Evolutionary conservation across 169 alveolate genomes (phyloP), one percentile per base, ranked within the genome.

Genomic region (Neospora caninum): DNA sequence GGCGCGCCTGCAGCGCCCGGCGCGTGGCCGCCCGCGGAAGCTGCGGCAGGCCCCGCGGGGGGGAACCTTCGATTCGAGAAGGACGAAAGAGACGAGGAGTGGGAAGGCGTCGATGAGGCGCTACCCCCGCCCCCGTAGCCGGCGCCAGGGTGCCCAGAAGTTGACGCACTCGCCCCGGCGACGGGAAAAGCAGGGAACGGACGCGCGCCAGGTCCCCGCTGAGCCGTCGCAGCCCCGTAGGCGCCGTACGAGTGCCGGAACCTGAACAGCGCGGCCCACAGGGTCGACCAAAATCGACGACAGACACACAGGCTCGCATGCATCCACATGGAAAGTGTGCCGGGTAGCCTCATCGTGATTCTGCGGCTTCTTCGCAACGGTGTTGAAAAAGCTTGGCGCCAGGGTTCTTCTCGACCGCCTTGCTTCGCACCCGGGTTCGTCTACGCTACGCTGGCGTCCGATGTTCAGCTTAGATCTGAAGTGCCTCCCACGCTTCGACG

Each of bases 161-260:
- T 7, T 13, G 38, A 38, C 86, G 45, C 86, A 18, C 49, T n/a
- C 9, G 29, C 49, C 27, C 86, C 41, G 39, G 18, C 82, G 82
- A 58, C 18, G 25, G 82, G 39, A 36, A 42, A 16, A 22, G 45
- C 49, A 10, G 41, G n/a, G 49, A 36, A n/a, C 86, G 86, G n/a
- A 22, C 53, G 88, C 54, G 73, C 49, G 88, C 73, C 88, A 36
- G 89, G 25, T 0, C 38, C 38, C 92, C 87, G 18, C 64, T 83
- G 70, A 58, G 92, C 42, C 80, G 89, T 49, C 36, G 69, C 89
- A 9, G 67, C 89, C 25, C 69, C 89, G 67, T 42, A 82, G 67
- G 89, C 41, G 38, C 89, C 89, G 41, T 82, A 82, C 38, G 89
- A 82, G 41, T 82, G 89, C 25, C 89, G 89, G 38, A 82, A 82